Percentiles rank a stretch among this genome's conserved stretches.
Conservation (phyloP, 805 yeast genomes). For the Pichia thaimueangensis region DNA sequence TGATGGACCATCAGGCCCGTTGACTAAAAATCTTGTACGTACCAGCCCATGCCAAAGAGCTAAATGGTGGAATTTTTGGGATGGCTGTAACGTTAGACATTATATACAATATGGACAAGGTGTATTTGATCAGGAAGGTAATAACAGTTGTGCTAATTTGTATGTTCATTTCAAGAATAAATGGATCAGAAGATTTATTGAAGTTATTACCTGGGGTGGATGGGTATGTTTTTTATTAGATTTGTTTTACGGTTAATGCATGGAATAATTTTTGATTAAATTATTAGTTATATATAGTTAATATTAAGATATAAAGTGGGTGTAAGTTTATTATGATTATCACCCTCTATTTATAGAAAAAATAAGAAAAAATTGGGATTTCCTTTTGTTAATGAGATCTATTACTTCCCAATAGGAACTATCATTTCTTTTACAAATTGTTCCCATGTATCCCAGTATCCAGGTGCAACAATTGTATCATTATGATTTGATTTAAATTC, state of each 20-base stretch:
- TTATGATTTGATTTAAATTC: slow-evolving; percentile 69
- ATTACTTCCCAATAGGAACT: slow-evolving; percentile 28
- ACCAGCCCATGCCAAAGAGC: slow-evolving; percentile 70
- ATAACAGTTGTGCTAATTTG: slow-evolving; percentile 59
- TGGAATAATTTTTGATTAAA: slow-evolving; percentile 33
- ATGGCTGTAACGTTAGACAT: slow-evolving; percentile 72
- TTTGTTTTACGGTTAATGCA: slow-evolving; percentile 31
- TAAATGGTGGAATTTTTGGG: slow-evolving; percentile 91
- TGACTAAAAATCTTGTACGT: slow-evolving; percentile 68
- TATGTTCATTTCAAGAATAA: slow-evolving; percentile 18
- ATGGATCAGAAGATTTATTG: slow-evolving; percentile 28
- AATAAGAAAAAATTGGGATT: not conserved
- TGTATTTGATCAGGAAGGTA: slow-evolving; percentile 72
- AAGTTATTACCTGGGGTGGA: slow-evolving; percentile 39
- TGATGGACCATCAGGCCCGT: slow-evolving; percentile 91
- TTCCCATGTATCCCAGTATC: slow-evolving; percentile 68
- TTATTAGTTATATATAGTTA: slow-evolving; percentile 2
- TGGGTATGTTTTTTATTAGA: slow-evolving; percentile 39
- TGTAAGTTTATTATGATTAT: too few relatives aligned
- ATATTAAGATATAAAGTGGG: too few relatives aligned
- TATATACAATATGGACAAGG: slow-evolving; percentile 81
- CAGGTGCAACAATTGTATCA: slow-evolving; percentile 68
- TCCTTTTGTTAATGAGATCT: too few relatives aligned
- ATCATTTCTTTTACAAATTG: slow-evolving; percentile 45
- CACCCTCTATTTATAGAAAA: too few relatives aligned